Conservation (phyloP, 208 protist species). For the Acanthamoeba healyi region DNA sequence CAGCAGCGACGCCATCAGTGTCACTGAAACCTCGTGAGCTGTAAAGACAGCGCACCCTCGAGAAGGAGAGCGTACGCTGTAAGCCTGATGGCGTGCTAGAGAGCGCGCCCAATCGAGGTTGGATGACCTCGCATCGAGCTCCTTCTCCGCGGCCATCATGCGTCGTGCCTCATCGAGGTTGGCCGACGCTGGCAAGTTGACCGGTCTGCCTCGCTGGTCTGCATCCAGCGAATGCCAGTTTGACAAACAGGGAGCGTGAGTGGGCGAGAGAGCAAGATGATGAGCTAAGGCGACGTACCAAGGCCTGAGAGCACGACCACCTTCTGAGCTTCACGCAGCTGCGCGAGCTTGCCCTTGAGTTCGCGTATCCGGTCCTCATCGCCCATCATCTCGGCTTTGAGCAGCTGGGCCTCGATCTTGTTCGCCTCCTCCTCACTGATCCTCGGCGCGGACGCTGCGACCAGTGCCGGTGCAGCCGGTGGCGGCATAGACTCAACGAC, state of each 20-base stretch:
- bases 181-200: neutral
- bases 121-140: neutral
- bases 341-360: constrained; percentile 32
- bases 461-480: neutral
- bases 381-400: constrained; percentile 46
- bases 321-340: neutral
- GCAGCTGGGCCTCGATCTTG: constrained; percentile 13
- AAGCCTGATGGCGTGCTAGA: neutral
- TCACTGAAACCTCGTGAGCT: too few species aligned
- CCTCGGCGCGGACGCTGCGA: neutral
- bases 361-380: constrained; percentile 8
- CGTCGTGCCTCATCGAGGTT: neutral
- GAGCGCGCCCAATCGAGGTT: neutral
- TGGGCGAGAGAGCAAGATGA: neutral
- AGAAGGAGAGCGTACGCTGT: neutral
- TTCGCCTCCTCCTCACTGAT: neutral
- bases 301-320: neutral
- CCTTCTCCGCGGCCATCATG: constrained; percentile 12
- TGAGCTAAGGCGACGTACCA: neutral
- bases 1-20: too few species aligned
- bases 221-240: neutral
- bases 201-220: neutral
- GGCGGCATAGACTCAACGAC: neutral
- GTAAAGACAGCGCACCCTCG: too few species aligned
- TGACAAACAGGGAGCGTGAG: neutral